Conservation (phyloP, 768 basidiomycete species). For the Trametes maxima region DNA sequence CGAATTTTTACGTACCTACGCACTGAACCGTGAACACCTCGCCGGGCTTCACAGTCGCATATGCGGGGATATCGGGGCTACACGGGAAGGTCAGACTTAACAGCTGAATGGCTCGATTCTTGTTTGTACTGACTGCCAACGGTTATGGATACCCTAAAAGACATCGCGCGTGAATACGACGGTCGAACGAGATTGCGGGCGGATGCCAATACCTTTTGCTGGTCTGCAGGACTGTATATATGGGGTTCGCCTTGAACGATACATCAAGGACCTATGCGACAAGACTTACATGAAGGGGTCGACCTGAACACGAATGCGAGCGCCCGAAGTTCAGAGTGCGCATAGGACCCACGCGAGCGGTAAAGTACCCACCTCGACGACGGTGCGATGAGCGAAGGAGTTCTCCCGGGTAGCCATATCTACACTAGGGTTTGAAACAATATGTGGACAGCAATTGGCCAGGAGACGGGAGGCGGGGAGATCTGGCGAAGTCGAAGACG, state of each 20-base stretch:
- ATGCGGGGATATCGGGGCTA: background rate
- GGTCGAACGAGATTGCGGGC: background rate
- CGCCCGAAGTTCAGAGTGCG: background rate
- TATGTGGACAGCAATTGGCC: background rate
- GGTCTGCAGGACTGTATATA: constrained; percentile 42
- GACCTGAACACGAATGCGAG: constrained; percentile 41
- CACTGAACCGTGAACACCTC: constrained; percentile 74
- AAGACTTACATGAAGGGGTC: constrained; percentile 66
- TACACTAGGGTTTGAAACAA: background rate
- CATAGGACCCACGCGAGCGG: background rate
- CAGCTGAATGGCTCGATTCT: constrained; percentile 61
- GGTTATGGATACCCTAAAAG: constrained; percentile 62
- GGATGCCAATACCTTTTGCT: constrained; percentile 55
- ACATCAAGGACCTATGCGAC: background rate
- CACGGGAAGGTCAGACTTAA: constrained; percentile 60
- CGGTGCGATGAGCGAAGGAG: constrained; percentile 58
- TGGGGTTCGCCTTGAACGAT: background rate
- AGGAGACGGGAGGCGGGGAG: too few species aligned
- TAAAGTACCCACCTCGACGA: constrained; percentile 51
- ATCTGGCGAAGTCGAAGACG: too few species aligned
- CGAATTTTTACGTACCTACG: constrained; percentile 47
- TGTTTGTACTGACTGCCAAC: constrained; percentile 68
- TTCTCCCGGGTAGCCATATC: constrained; percentile 64
- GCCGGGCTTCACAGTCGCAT: constrained; percentile 3
- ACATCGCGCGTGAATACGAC: background rate